Conservation (phyloP, 2,329 filamentous ascomycete species). For the Aspergillus udagawae region DNA sequence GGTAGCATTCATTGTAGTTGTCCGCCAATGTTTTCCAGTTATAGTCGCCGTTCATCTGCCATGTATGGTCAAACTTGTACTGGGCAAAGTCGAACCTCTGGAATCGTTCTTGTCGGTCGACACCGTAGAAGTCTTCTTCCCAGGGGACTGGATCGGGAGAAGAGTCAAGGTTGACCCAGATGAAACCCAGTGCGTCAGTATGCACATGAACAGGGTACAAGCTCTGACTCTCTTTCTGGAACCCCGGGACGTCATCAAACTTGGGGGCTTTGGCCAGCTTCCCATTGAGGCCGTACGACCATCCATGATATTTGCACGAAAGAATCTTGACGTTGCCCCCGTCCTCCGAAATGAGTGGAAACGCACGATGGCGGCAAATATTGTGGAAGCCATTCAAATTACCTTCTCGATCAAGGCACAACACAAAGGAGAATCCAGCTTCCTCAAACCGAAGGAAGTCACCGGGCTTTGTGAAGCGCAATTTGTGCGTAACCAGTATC, state of each 20-base stretch:
- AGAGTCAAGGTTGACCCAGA: conserved; percentile 23
- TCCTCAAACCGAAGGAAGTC: conserved; percentile 55
- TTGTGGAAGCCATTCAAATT: conserved; percentile 58
- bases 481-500: conserved; percentile 31
- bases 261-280: conserved; percentile 22
- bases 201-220: conserved; percentile 19
- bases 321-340: conserved; percentile 43
- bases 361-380: conserved; percentile 57
- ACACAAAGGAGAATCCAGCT: conserved; percentile 55
- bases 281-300: conserved; percentile 23
- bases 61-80: conserved; percentile 21
- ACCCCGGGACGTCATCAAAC: conserved; percentile 17
- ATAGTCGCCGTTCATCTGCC: conserved; percentile 21
- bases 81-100: conserved; percentile 21
- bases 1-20: conserved; percentile 26
- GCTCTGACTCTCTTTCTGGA: conserved; percentile 15
- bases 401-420: conserved; percentile 46
- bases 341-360: conserved; percentile 49
- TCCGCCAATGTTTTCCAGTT: conserved; percentile 24
- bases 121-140: conserved; percentile 13
- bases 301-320: conserved; percentile 23
- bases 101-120: conserved; percentile 20
- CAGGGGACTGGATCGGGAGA: conserved; percentile 16
- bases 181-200: conserved; percentile 18
- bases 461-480: conserved; percentile 48